Base-by-base conservation (phyloP, 495 filamentous ascomycete species). In the Cetradonia linearis region DNA sequence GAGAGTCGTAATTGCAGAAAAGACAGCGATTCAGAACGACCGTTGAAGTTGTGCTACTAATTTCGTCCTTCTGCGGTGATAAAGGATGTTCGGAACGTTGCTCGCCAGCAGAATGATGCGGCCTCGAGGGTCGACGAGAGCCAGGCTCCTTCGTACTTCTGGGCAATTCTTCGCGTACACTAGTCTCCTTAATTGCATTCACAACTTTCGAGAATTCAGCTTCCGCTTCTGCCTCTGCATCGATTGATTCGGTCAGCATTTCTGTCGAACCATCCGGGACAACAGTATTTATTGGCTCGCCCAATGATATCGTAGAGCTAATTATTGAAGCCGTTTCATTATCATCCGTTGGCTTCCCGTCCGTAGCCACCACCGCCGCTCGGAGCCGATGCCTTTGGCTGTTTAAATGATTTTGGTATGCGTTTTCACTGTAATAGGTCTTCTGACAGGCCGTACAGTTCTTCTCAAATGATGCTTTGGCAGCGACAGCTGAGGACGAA, bases 341-440 rank as follows among this genome's bases (percentile, higher is more conserved):
- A 61, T 83, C 38, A 71, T 71, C 44, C 68, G 64, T 57, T 59
- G 73, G 65, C 53, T 63, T 56, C 27, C 75, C 74, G 56, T 74
- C 73, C 46, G 66, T 69, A 50, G 73, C 73, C 49, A 77, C 37
- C 0, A 73, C 76, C 25, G 76, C 73, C 30, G 85, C 76, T 65
- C 85, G 86, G 56, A 83, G 78, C 71, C 84, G 86, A 69, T 99
- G 93, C 72, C 94, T 97, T 64, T 88, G 84, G 72, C 91, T 96
- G 63, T 85, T 85, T 33, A 96, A 67, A 70, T 99, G 93, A 70
- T 99, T 97, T 67, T 83, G 81, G 71, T 89, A 96, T 18, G 93
- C 91, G 73, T 95, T 95, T 68, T 95, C 89, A 70, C 89, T 95
- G 77, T 85, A 97, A 74, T 91, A 98, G 27, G 86, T 88, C 75